Evolutionary conservation across 2,329 filamentous ascomycete genomes (phyloP).

Genomic region (Xylariaceae sp.): DNA sequence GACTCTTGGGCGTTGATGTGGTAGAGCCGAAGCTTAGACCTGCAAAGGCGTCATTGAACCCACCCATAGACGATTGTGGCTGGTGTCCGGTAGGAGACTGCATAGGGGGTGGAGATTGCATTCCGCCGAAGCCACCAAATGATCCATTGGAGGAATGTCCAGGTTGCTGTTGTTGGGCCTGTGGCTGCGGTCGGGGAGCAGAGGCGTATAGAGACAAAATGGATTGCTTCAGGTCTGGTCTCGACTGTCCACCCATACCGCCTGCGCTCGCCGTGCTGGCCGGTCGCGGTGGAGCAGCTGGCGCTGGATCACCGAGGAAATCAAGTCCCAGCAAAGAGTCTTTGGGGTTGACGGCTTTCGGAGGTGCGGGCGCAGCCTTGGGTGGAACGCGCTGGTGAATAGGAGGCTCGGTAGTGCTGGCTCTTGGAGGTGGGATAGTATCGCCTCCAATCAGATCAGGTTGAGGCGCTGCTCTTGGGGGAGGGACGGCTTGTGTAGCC

Average conservation of each 20-base stretch:
- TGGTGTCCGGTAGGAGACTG: constrained; percentile 54
- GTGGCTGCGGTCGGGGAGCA: constrained; percentile 69
- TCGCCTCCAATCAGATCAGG: constrained; percentile 83
- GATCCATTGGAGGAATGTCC: constrained; percentile 58
- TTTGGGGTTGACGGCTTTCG: constrained; percentile 67
- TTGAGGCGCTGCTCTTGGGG: constrained; percentile 43
- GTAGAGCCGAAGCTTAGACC: constrained; percentile 58
- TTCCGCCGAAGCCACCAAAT: constrained; percentile 68
- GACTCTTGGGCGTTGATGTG: constrained; percentile 38
- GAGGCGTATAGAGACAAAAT: constrained; percentile 93
- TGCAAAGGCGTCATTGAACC: constrained; percentile 78
- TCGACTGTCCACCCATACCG: constrained; percentile 60
- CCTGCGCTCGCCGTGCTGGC: constrained; percentile 71
- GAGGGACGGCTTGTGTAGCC: constrained; percentile 39
- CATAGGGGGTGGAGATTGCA: constrained; percentile 52
- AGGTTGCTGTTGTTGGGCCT: constrained; percentile 39
- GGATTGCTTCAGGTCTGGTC: constrained; percentile 93
- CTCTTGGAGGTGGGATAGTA: constrained; percentile 61
- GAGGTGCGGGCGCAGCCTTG: constrained; percentile 62
- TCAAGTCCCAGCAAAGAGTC: constrained; percentile 91
- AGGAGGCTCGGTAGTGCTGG: constrained; percentile 69
- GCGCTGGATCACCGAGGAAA: constrained; percentile 74
- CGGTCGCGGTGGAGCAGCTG: constrained; percentile 72
- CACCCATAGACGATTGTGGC: constrained; percentile 48
- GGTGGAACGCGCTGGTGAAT: constrained; percentile 49